These are phyloP conservation scores for Thermothelomyces thermophilus DNA, from an alignment of 2,329 filamentous ascomycete species.

Conservation along the genomic window DNA sequence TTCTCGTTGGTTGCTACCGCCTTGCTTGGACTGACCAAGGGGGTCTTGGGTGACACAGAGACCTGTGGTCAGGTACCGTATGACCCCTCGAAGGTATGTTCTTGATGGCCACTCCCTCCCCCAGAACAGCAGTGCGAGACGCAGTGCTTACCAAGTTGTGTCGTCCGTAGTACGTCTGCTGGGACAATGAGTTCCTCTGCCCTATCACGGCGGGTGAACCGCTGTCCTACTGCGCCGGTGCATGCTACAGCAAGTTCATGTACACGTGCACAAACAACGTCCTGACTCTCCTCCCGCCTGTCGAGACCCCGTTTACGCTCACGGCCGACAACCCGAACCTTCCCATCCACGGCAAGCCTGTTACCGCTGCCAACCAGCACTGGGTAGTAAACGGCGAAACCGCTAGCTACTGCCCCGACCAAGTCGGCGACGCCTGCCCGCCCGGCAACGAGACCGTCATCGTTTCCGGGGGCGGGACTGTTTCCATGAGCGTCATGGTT, in stretches of 20 bases:
- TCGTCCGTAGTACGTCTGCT: constrained; percentile 28
- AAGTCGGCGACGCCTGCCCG: constrained; percentile 26
- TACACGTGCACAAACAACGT: constrained; percentile 28
- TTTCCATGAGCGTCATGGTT: constrained; percentile 28
- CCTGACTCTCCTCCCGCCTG: constrained; percentile 22
- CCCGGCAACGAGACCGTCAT: constrained; percentile 27
- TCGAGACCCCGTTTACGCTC: constrained; percentile 26
- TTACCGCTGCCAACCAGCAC: constrained; percentile 27
- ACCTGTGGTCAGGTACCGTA: constrained; percentile 23
- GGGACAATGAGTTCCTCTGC: constrained; percentile 29
- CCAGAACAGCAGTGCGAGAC: background rate
- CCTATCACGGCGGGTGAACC: constrained; percentile 31
- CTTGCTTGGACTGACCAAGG: constrained; percentile 14
- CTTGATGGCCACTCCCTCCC: too few relatives aligned
- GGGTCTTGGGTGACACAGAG: constrained; percentile 16
- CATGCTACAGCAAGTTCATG: constrained; percentile 33
- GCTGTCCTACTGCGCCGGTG: constrained; percentile 30
- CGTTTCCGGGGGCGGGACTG: constrained; percentile 14
- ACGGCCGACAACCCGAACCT: constrained; percentile 28
- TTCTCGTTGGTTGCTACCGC: constrained; percentile 11
- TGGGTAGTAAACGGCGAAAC: constrained; percentile 27
- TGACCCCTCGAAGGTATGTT: constrained; percentile 23
- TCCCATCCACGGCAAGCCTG: constrained; percentile 26
- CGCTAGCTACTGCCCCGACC: constrained; percentile 29
- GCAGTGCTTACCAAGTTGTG: constrained; percentile 1